Evolutionary conservation across 2,329 filamentous ascomycete genomes (phyloP).

Genomic region (Hysterium pulicare): DNA sequence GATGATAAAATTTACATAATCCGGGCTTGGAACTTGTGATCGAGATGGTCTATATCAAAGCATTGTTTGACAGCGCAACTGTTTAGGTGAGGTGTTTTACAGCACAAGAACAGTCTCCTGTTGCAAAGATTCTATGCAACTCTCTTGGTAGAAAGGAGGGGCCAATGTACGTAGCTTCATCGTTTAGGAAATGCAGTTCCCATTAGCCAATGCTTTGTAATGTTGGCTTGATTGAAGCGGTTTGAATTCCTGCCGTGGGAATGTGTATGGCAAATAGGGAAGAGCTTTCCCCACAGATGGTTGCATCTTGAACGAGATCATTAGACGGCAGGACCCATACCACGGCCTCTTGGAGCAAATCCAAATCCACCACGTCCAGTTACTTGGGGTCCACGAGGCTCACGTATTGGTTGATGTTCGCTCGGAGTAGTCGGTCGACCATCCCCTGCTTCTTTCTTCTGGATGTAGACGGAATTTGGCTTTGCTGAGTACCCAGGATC

Average conservation of each 20-base stretch:
- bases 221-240: background rate
- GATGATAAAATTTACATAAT: too few species aligned
- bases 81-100: too few species aligned
- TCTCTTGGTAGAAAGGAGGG: too few species aligned
- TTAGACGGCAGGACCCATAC: conserved; percentile 10
- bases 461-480: conserved; percentile 51
- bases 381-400: conserved; percentile 74
- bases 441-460: conserved; percentile 42
- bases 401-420: conserved; percentile 66
- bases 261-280: conserved; percentile 1
- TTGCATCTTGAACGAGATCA: conserved; percentile 1
- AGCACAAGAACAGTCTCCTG: too few species aligned
- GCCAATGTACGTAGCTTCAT: background rate
- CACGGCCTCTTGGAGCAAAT: conserved; percentile 65
- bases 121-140: too few species aligned
- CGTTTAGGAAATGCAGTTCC: background rate
- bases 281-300: conserved; percentile 6
- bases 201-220: background rate
- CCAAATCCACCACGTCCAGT: conserved; percentile 75
- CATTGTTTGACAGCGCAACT: too few species aligned
- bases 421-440: conserved; percentile 52
- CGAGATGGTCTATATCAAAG: too few species aligned
- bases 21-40: too few species aligned
- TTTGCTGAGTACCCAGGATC: conserved; percentile 71
- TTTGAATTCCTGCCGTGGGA: background rate